Evolutionary conservation across 345 rosid genomes (phyloP).

Genomic region (Syzygium oleosum): DNA sequence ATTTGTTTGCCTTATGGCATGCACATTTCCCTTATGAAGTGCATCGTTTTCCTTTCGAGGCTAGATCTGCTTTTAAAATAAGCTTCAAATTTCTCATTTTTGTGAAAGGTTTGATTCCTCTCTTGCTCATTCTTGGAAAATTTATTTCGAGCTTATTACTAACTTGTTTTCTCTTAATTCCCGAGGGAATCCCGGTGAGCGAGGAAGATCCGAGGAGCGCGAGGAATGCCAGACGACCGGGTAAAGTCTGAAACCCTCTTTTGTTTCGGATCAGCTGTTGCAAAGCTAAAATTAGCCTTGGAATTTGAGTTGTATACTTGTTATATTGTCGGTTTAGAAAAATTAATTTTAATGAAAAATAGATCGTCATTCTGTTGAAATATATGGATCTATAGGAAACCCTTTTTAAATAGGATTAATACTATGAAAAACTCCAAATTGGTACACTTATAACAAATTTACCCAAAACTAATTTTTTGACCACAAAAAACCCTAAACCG

Average conservation of each 20-base stretch:
- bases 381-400: accelerated
- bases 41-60: background rate
- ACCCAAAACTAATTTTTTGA: too few species aligned
- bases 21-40: background rate
- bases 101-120: background rate
- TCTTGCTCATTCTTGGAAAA: background rate
- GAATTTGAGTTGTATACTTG: background rate
- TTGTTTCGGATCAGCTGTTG: background rate
- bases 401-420: background rate
- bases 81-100: background rate
- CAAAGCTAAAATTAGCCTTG: background rate
- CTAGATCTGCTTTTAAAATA: background rate
- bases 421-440: too few species aligned
- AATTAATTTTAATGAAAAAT: too few species aligned
- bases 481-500: too few species aligned
- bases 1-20: background rate
- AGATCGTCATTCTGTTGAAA: too few species aligned
- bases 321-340: background rate
- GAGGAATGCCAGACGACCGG: too few species aligned
- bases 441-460: too few species aligned
- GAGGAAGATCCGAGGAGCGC: too few species aligned
- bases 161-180: too few species aligned
- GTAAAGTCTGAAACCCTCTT: too few species aligned
- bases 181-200: too few species aligned
- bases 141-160: background rate